Percentiles rank a stretch among this genome's conserved stretches.
phyloP scores from a whole-genome alignment of 257 asterid genomes.

The Nicotiana otophora region DNA sequence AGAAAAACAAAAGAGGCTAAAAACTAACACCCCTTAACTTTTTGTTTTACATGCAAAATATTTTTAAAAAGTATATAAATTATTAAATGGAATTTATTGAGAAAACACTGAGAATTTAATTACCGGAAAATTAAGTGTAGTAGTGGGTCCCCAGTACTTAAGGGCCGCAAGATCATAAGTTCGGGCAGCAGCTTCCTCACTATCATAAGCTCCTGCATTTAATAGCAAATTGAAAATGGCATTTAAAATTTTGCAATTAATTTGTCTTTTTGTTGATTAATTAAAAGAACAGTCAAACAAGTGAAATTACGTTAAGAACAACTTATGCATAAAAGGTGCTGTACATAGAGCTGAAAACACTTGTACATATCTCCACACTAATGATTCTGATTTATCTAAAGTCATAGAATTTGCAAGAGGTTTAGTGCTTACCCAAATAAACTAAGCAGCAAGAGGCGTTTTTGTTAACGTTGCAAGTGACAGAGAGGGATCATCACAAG shows the following conservation, averaged over 20 bases:
- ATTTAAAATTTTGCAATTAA: not conserved
- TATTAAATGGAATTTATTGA: not conserved
- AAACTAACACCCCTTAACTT: not conserved
- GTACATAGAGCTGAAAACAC: not conserved
- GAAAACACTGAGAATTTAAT: not conserved
- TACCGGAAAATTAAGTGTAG: conserved; percentile 68
- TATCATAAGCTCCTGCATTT: conserved; percentile 74
- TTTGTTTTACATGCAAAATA: not conserved
- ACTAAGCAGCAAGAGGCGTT: conserved; percentile 56
- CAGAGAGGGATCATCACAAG: conserved; percentile 34
- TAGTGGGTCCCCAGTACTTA: conserved; percentile 76
- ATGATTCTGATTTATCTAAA: no score
- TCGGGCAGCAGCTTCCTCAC: conserved; percentile 79
- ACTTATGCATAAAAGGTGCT: not conserved
- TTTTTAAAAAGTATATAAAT: not conserved
- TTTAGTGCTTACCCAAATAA: conserved; percentile 61
- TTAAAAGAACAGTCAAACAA: not conserved
- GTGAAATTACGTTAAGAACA: no score
- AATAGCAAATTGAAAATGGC: not conserved
- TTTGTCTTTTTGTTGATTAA: not conserved
- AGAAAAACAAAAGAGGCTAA: not conserved
- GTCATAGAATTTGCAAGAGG: not conserved
- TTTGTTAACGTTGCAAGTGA: conserved; percentile 33
- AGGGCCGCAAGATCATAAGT: conserved; percentile 95
- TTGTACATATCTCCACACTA: not conserved